These are phyloP conservation scores for Zygnema circumcarinatum DNA, from an alignment of 139 green algal genomes.

Conservation along the genomic window DNA sequence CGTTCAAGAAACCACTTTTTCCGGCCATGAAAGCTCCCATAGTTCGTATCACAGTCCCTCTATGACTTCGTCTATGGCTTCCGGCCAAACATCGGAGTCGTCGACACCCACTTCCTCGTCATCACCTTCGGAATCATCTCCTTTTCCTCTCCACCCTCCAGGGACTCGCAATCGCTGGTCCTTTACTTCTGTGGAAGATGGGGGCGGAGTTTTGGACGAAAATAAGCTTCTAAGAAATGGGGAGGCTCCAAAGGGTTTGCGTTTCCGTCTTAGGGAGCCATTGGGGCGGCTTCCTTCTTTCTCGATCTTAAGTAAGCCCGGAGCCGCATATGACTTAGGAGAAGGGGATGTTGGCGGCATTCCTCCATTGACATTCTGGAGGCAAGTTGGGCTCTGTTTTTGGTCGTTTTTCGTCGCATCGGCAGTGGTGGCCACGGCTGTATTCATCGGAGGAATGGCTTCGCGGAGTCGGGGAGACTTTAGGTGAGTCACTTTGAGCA, in stretches of 20 bases:
- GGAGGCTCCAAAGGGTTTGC: neutral
- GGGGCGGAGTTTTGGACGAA: neutral
- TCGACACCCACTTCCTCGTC: neutral
- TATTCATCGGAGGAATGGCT: neutral
- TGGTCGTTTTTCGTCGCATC: neutral
- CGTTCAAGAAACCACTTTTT: neutral
- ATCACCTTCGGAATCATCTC: neutral
- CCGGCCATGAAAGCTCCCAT: neutral
- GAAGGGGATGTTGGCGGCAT: neutral
- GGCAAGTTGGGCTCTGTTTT: neutral
- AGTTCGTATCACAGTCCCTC: too few species aligned
- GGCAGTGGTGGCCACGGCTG: neutral
- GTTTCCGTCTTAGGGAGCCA: neutral
- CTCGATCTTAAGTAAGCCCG: neutral
- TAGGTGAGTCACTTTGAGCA: neutral
- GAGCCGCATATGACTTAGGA: neutral
- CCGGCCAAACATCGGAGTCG: neutral
- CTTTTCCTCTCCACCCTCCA: neutral
- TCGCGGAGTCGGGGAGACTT: neutral
- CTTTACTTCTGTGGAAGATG: neutral
- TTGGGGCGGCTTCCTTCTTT: neutral
- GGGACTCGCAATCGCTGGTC: too few species aligned
- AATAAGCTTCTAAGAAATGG: neutral
- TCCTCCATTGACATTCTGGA: neutral
- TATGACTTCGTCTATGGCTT: too few species aligned